phyloP scores from a whole-genome alignment of 2,329 filamentous ascomycete genomes.

The Elsinoe perseae region DNA sequence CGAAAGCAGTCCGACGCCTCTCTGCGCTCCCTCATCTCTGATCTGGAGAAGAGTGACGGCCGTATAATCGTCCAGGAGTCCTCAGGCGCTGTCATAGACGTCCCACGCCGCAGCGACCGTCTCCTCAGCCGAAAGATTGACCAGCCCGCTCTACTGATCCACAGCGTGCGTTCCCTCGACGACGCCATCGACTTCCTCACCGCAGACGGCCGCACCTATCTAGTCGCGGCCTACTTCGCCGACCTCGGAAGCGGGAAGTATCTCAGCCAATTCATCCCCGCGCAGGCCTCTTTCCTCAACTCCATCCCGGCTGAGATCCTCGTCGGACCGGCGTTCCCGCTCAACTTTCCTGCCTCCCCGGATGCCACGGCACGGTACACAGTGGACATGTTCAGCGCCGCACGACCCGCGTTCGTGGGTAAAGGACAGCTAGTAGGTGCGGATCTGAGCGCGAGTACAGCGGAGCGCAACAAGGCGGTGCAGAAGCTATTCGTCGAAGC shows the following conservation, averaged over 20 bases:
- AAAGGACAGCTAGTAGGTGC: constrained; percentile 14
- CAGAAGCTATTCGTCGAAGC: constrained; percentile 22
- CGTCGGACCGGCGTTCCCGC: constrained; percentile 34
- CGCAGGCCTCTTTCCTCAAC: constrained; percentile 48
- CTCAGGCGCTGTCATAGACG: constrained; percentile 23
- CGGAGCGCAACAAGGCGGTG: constrained; percentile 15
- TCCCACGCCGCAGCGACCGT: constrained; percentile 15
- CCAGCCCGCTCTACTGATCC: constrained; percentile 40
- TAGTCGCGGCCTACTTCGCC: constrained; percentile 49
- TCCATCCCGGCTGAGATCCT: constrained; percentile 51
- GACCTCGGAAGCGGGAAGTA: constrained; percentile 48
- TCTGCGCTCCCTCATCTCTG: constrained; percentile 15
- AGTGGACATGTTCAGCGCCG: constrained; percentile 37
- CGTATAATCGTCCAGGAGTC: constrained; percentile 22
- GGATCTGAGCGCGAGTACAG: constrained; percentile 13
- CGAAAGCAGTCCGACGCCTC: constrained; percentile 3
- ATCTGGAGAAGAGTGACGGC: constrained; percentile 16
- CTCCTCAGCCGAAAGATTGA: constrained; percentile 31
- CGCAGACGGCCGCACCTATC: constrained; percentile 28
- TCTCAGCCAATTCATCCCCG: constrained; percentile 48
- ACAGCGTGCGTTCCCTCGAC: constrained; percentile 44
- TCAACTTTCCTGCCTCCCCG: constrained; percentile 22
- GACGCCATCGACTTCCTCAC: constrained; percentile 46
- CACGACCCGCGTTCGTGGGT: constrained; percentile 36
- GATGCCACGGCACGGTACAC: constrained; percentile 34